Evolutionary conservation across 1,139 yeast species (phyloP), one percentile per base, ranked within the genome.

Genomic region (Blastobotrys petasosporus): DNA sequence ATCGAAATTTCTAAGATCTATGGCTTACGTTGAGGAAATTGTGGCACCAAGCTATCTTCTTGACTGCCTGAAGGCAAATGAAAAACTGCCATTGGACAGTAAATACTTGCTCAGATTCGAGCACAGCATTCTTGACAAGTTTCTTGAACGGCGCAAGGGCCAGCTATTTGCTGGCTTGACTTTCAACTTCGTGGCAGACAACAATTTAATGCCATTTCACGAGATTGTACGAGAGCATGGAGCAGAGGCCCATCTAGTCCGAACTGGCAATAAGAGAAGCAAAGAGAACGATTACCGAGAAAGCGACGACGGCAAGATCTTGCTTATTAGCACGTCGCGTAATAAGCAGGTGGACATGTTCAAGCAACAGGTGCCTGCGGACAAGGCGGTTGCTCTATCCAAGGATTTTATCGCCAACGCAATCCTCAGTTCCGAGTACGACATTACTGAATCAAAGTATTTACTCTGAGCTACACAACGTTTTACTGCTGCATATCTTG

Each of bases 1-100:
- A 0, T 95, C 85, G 50, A 92, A 92, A 64, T 90, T 90, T 59
- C 70, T 92, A 32, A 63, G 68, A 30, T 68, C 75, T 1, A 55
- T 76, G 46, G 68, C 76, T 2, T 53, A 54, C 6, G 67, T 65
- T 1, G 68, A 69, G n/a, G 58, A 59, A 16, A 71, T 82, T 13
- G 65, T 63, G 35, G 53, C 56, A 41, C 61, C 58, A 13, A 45
- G 44, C 25, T 66, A 66, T 64, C 57, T 65, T 44, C 56, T 39
- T 3, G 63, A 57, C 11, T 59, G 65, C 29, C 45, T 48, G 28
- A 30, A 48, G 2, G 44, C 46, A 11, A 48, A 44, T 10, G 41
- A 39, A 7, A 39, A 51, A 9, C 23, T 54, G 6, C 49, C 41
- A 42, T 55, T 59, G 31, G 53, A 52, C 4, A 48, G 42, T 6